Evolutionary conservation across 768 basidiomycete species (phyloP), one percentile per base, ranked within the genome.

Genomic region (Nidula microcarpa): DNA sequence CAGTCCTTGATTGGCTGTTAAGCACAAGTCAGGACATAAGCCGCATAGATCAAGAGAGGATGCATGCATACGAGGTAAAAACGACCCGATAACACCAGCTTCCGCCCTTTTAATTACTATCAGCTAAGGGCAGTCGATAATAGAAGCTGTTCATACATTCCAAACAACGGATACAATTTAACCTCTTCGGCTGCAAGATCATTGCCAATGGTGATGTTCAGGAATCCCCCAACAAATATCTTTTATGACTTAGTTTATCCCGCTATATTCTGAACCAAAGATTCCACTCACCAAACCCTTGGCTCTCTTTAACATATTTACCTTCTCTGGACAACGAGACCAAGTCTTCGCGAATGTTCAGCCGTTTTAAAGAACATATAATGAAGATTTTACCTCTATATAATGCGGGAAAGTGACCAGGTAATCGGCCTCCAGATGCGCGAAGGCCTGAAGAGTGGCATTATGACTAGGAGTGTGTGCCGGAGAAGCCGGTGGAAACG

Each of bases 401-500:
- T 41, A 52, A 14, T 43, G 33, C 16, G 54, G 54, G 36, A 55
- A 51, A 14, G 39, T 23, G 6, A 55, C 11, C 33, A 55, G 13
- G 23, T 55, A 55, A 23, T 51, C 41, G n/a, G 50, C 23, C n/a
- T 16, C 13, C 14, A 33, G 16, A n/a, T 23, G 16, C 6, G 30
- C 30, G 37, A 51, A 49, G 11, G 52, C 61, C 23, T 61, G 33
- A 5, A 61, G 55, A 1, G 62, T 50, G 7, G 47, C 44, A 7
- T 59, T 56, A 1, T 65, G 56, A 8, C 57, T 62, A 9, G 61
- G 64, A 1, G 57, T 17, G 3, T 50, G 44, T 5, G 65, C 52
- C 18, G 65, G 62, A 10, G 53, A 30, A 17, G 54, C 49, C 1
- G 66, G 65, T 16, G 55, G 54, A 53, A 59, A 64, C 6, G 52